Evolutionary conservation across 306 rosid species (phyloP).

Genomic region (peach (Prunus persica)): DNA sequence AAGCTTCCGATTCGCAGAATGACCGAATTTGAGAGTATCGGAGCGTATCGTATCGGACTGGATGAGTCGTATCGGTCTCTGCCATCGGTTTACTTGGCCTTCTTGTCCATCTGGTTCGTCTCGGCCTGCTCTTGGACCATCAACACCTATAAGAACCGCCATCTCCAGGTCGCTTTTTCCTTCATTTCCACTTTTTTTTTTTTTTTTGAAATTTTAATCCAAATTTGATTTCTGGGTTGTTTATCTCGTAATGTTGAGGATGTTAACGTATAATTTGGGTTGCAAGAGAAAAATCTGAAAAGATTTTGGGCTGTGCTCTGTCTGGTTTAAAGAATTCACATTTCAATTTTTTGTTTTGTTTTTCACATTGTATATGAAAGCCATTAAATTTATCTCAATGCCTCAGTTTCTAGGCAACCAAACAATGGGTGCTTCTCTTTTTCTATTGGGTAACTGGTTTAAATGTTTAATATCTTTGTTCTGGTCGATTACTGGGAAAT

Average conservation of each 20-base stretch:
- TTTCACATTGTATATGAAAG: neutral
- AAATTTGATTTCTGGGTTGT: neutral
- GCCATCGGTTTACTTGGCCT: constrained; percentile 70
- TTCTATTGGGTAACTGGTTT: neutral
- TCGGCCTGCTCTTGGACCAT: constrained; percentile 85
- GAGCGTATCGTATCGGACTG: constrained; percentile 31
- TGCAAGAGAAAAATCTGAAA: neutral
- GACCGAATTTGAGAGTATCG: constrained; percentile 25
- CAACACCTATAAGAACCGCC: constrained; percentile 80
- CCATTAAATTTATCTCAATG: neutral
- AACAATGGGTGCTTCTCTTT: neutral
- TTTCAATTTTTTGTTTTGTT: too few species aligned
- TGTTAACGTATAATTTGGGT: neutral
- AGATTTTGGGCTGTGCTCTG: neutral
- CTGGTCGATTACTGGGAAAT: constrained; percentile 15
- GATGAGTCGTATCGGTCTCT: constrained; percentile 76
- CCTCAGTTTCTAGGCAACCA: neutral
- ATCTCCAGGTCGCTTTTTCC: constrained; percentile 59
- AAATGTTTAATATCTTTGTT: neutral
- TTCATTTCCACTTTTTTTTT: neutral
- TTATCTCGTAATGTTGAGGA: neutral
- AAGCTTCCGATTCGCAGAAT: constrained; percentile 15
- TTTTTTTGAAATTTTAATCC: neutral
- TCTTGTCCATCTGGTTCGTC: constrained; percentile 73
- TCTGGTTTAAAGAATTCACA: neutral